phyloP scores from a whole-genome alignment of 768 basidiomycete species.

The Calocera viscosa region DNA sequence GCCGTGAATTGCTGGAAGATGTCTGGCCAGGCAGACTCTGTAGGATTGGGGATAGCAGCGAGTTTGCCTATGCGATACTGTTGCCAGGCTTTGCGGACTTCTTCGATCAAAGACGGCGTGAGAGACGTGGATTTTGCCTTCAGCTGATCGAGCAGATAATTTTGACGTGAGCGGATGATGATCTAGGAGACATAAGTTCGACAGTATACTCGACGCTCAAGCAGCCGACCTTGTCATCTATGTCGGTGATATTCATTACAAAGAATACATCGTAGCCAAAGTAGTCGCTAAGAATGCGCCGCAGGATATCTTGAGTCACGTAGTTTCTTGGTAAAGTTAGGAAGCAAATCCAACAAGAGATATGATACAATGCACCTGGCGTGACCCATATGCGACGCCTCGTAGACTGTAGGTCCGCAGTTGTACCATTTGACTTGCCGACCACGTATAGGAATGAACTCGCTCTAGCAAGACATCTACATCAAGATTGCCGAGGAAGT shows the following conservation, averaged over 20 bases:
- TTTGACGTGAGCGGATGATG: constrained; percentile 73
- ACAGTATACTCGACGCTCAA: neutral
- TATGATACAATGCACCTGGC: constrained; percentile 38
- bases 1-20: constrained; percentile 35
- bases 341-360: neutral
- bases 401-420: constrained; percentile 97
- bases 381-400: constrained; percentile 97
- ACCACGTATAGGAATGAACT: constrained; percentile 50
- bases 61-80: constrained; percentile 30
- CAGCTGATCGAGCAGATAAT: constrained; percentile 32
- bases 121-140: constrained; percentile 32
- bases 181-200: constrained; percentile 46
- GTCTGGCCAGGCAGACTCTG: constrained; percentile 41
- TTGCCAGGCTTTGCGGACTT: constrained; percentile 52
- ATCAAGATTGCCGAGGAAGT: neutral
- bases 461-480: constrained; percentile 38
- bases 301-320: constrained; percentile 83
- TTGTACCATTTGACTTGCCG: constrained; percentile 94
- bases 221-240: constrained; percentile 82
- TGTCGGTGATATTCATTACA: constrained; percentile 98
- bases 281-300: constrained; percentile 85
- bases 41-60: constrained; percentile 30
- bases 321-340: constrained; percentile 59
- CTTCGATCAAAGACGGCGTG: constrained; percentile 43
- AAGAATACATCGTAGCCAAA: constrained; percentile 97